These are phyloP conservation scores for Rosa lucieae DNA, from an alignment of 306 rosid genomes.

Conservation along the genomic window DNA sequence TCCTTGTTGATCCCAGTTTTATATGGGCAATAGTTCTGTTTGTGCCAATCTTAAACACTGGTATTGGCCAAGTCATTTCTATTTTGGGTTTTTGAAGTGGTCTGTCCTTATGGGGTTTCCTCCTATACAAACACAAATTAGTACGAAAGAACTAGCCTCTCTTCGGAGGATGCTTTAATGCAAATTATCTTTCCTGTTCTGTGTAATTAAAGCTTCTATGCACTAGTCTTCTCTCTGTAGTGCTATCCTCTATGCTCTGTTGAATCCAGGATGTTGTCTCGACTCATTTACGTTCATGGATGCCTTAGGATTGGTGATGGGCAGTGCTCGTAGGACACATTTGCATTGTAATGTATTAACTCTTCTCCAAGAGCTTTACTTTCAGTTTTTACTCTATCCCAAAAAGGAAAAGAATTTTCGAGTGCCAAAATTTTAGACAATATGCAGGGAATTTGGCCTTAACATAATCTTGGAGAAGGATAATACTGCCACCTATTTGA, in stretches of 20 bases:
- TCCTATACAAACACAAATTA: slow-evolving; percentile 21
- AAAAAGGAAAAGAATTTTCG: too few relatives aligned
- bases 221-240: not conserved
- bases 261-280: not conserved
- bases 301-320: not conserved
- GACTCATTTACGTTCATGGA: not conserved
- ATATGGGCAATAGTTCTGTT: slow-evolving; percentile 42
- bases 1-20: slow-evolving; percentile 31
- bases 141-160: not conserved
- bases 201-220: not conserved
- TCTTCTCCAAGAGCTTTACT: not conserved
- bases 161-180: not conserved
- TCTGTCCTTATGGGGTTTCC: slow-evolving; percentile 16
- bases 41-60: slow-evolving; percentile 33
- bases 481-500: not conserved
- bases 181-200: not conserved
- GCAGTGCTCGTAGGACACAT: not conserved
- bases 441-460: too few relatives aligned
- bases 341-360: not conserved
- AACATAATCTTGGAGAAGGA: not conserved
- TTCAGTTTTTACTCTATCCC: too few relatives aligned
- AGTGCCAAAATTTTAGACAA: too few relatives aligned
- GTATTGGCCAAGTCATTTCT: slow-evolving; percentile 21
- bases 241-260: not conserved
- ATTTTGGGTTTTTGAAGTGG: slow-evolving; percentile 24